These are phyloP conservation scores for Keithomyces neogunnii DNA, from an alignment of 2,329 filamentous ascomycete species.

Conservation along the genomic window DNA sequence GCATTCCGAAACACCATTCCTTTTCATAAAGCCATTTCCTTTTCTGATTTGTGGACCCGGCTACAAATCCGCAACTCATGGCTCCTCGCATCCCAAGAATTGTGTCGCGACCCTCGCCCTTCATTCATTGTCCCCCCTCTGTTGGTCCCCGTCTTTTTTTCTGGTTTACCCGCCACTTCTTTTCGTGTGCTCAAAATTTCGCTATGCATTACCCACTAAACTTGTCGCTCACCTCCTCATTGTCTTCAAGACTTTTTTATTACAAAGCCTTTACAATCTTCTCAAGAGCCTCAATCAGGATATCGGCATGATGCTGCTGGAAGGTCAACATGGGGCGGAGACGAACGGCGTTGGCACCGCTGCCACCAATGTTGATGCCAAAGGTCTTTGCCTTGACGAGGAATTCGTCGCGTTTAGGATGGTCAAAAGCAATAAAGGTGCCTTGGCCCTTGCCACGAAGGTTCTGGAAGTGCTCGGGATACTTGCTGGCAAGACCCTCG, in stretches of 20 bases:
- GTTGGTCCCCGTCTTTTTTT: background rate
- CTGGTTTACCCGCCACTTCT: background rate
- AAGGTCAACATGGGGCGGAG: constrained; percentile 88
- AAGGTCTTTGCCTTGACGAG: constrained; percentile 68
- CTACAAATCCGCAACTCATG: too few species aligned
- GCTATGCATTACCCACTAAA: background rate
- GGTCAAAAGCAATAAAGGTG: constrained; percentile 91
- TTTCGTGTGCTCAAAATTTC: background rate
- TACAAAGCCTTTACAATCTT: constrained; percentile 51
- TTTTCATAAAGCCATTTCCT: too few species aligned
- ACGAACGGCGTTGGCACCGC: constrained; percentile 65
- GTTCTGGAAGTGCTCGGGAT: constrained; percentile 72
- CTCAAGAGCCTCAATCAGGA: constrained; percentile 71
- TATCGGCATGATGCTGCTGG: constrained; percentile 83
- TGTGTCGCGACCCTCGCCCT: too few species aligned
- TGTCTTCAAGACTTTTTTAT: background rate
- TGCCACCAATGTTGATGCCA: constrained; percentile 82
- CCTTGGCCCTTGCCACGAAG: constrained; percentile 80
- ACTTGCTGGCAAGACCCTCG: constrained; percentile 56
- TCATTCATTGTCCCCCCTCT: too few species aligned
- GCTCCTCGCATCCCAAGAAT: too few species aligned
- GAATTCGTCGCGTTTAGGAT: constrained; percentile 70
- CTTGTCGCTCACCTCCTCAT: background rate
- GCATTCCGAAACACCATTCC: too few species aligned
- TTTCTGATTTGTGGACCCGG: too few species aligned